These are phyloP conservation scores for Nemania diffusa DNA, from an alignment of 2,329 filamentous ascomycete species.

Conservation along the genomic window DNA sequence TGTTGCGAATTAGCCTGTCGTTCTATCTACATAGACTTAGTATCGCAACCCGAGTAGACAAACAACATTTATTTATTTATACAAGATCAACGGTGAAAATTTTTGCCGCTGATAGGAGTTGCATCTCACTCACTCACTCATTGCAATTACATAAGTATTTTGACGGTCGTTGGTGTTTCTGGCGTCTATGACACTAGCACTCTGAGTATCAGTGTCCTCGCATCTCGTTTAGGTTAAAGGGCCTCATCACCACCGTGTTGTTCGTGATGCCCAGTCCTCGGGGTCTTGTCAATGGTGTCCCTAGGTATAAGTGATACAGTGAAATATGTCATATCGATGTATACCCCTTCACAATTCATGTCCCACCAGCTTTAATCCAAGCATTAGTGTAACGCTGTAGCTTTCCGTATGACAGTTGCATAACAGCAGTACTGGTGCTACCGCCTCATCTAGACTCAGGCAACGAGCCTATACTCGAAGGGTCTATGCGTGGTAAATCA, in stretches of 20 bases:
- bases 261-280: not conserved
- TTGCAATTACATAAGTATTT: too few species aligned
- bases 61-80: too few species aligned
- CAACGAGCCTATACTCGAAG: not conserved
- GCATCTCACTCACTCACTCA: too few species aligned
- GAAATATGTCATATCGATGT: not conserved
- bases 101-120: too few species aligned
- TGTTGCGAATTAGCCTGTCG: not conserved
- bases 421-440: slow-evolving; percentile 4
- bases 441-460: not conserved
- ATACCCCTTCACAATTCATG: too few species aligned
- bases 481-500: not conserved
- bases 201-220: not conserved
- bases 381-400: not conserved
- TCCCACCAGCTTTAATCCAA: slow-evolving; percentile 4
- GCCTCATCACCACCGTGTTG: too few species aligned
- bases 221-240: not conserved
- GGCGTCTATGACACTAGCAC: not conserved
- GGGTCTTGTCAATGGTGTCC: not conserved
- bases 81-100: too few species aligned
- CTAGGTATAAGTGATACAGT: not conserved
- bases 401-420: not conserved
- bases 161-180: not conserved
- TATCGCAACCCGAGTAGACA: too few species aligned
- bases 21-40: too few species aligned